phyloP scores from a whole-genome alignment of 805 yeast genomes.

The Starmerella gropengiesseri region DNA sequence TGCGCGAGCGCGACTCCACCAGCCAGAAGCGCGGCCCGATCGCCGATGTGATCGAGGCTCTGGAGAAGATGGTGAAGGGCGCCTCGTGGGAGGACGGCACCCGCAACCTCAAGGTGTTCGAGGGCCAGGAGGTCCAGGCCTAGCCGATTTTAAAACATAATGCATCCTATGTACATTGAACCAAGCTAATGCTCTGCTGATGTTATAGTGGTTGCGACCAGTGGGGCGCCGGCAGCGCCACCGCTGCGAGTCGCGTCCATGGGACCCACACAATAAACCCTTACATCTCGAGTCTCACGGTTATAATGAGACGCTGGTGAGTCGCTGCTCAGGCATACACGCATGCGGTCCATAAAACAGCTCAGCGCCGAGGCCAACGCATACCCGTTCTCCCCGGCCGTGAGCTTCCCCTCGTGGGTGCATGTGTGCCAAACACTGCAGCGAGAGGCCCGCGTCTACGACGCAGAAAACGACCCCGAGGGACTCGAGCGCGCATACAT shows the following conservation, averaged over 20 bases:
- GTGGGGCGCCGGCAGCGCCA: too few species aligned
- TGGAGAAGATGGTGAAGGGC: conserved; percentile 63
- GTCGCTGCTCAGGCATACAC: too few species aligned
- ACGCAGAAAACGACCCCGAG: conserved; percentile 28
- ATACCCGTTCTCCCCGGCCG: conserved; percentile 42
- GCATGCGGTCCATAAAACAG: conserved; percentile 23
- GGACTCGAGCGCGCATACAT: conserved; percentile 43
- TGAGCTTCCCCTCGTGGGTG: conserved; percentile 46
- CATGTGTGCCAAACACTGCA: conserved; percentile 40
- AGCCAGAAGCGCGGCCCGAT: conserved; percentile 90
- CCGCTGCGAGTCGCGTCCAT: too few species aligned
- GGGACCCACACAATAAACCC: too few species aligned
- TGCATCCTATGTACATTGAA: too few species aligned
- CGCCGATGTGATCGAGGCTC: conserved; percentile 57
- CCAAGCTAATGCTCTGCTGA: too few species aligned
- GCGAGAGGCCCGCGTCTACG: conserved; percentile 37
- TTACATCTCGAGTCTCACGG: too few species aligned
- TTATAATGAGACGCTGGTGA: too few species aligned
- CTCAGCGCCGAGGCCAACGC: conserved; percentile 40
- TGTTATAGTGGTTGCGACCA: too few species aligned
- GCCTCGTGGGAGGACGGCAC: conserved; percentile 82
- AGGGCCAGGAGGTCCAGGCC: conserved; percentile 38
- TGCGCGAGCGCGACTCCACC: conserved; percentile 95
- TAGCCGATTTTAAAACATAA: too few species aligned
- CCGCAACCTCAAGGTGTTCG: conserved; percentile 57